Evolutionary conservation across 306 rosid species (phyloP).

Genomic region (Ochetophila trinervis): DNA sequence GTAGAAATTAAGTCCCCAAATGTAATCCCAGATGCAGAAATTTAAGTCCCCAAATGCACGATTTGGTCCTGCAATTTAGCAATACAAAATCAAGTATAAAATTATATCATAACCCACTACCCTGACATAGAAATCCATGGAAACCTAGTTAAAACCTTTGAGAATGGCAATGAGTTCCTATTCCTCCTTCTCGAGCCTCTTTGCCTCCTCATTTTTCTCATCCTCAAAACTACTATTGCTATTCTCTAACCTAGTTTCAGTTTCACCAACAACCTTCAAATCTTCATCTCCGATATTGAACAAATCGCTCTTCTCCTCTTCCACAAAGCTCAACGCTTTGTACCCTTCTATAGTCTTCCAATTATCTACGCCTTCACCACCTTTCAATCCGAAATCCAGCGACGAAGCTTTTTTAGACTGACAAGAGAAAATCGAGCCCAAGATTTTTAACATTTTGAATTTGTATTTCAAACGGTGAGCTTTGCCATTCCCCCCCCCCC

Average conservation of each 20-base stretch:
- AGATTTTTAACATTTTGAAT: no score
- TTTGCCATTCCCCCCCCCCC: no score
- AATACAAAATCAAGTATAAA: no score
- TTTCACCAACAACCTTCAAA: constrained; percentile 15
- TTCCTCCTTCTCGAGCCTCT: no score
- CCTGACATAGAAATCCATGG: no score
- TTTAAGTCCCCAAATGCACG: not conserved
- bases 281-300: constrained; percentile 40
- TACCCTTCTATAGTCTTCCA: constrained; percentile 30
- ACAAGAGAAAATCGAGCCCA: no score
- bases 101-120: no score
- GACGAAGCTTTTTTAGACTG: constrained; percentile 27
- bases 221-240: constrained; percentile 2
- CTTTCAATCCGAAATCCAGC: constrained; percentile 26
- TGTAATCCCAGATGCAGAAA: constrained; percentile 70
- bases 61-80: no score
- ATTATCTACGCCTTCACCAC: constrained; percentile 38
- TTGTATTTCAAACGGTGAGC: no score
- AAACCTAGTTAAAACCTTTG: no score
- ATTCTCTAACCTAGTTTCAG: constrained; percentile 4
- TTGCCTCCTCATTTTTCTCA: constrained; percentile 27
- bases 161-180: no score
- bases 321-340: constrained; percentile 59
- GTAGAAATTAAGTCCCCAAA: constrained; percentile 88
- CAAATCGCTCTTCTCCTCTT: constrained; percentile 41